Conservation (phyloP, 169 alveolate species). For the Cryptosporidium felis region DNA sequence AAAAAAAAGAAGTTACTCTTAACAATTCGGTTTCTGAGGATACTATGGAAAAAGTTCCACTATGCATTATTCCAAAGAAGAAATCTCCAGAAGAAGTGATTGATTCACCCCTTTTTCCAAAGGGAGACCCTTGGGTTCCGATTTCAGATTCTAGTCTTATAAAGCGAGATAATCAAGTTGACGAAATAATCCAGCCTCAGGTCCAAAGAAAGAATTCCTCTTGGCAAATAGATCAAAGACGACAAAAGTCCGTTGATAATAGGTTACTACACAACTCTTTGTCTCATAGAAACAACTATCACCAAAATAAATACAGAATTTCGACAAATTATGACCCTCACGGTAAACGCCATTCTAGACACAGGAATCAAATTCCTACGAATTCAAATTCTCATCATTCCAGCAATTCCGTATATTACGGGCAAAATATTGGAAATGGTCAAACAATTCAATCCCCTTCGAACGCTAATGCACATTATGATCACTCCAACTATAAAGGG, state of each 20-base stretch:
- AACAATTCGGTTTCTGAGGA: neutral
- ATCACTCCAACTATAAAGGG: neutral
- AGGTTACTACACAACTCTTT: neutral
- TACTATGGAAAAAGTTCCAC: neutral
- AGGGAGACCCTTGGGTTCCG: conserved; percentile 65
- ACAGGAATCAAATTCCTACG: neutral
- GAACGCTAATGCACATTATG: neutral
- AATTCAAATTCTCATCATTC: neutral
- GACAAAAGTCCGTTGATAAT: conserved; percentile 14
- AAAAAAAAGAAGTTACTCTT: neutral
- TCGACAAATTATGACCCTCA: conserved; percentile 5
- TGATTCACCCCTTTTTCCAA: neutral
- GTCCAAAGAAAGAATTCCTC: neutral
- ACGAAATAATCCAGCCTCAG: neutral
- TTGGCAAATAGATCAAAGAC: conserved; percentile 45
- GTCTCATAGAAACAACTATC: neutral
- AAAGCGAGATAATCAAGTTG: neutral
- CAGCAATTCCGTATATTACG: neutral
- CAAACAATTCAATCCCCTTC: neutral
- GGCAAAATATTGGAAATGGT: neutral
- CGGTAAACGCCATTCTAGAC: neutral
- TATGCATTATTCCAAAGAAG: conserved; percentile 29
- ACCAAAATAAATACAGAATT: neutral
- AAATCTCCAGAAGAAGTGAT: neutral
- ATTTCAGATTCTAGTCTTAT: neutral